A percentile compares a stretch with the other conserved stretches of the same genome.
Conservation (phyloP, 306 rosid genomes). For the Cicer judaicum region DNA sequence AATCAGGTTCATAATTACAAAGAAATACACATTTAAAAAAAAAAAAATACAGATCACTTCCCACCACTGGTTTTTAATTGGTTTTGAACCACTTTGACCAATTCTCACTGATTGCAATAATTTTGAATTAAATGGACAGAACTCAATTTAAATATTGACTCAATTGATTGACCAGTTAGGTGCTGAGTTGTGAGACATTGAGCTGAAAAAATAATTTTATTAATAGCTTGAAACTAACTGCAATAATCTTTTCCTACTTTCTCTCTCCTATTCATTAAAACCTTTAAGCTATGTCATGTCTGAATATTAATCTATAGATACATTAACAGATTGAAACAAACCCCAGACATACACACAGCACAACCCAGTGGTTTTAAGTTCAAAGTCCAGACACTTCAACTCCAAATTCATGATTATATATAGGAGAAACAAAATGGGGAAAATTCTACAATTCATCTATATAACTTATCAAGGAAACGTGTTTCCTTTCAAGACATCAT, state of each 20-base stretch:
- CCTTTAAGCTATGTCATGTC: too few species aligned
- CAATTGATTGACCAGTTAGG: too few species aligned
- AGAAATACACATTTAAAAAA: too few species aligned
- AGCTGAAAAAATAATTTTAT: not conserved
- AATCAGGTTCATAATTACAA: too few species aligned
- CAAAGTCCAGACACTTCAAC: not conserved
- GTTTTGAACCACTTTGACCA: too few species aligned
- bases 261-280: too few species aligned
- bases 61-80: too few species aligned
- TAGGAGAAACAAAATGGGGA: slow-evolving; percentile 1
- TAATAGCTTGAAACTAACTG: not conserved
- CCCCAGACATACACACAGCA: slow-evolving; percentile 6
- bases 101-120: too few species aligned
- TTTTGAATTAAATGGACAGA: too few species aligned
- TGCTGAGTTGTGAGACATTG: too few species aligned
- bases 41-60: too few species aligned
- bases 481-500: slow-evolving; percentile 27
- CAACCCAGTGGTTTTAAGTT: slow-evolving; percentile 16
- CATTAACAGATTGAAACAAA: slow-evolving; percentile 15
- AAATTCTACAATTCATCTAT: slow-evolving; percentile 23
- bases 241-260: not conserved
- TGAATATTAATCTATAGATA: not conserved
- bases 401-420: slow-evolving; percentile 11
- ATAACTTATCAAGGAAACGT: not conserved
- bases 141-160: too few species aligned